Evolutionary conservation across 2,329 filamentous ascomycete genomes (phyloP), one percentile per base, ranked within the genome.

Genomic region (Epichloe sp.): DNA sequence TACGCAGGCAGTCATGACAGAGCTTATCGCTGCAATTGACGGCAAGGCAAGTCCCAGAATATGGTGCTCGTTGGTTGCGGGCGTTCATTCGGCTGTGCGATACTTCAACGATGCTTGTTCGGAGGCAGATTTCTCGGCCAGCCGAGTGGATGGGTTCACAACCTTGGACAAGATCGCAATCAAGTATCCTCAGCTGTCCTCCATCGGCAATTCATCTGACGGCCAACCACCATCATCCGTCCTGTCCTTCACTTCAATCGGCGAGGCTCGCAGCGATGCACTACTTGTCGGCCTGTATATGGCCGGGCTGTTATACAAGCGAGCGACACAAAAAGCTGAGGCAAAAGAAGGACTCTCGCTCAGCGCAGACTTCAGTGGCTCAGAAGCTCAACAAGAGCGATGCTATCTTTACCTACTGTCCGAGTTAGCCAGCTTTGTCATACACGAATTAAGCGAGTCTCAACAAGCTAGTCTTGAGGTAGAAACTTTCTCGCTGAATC

Each of bases 41-140:
- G 53, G 53, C 4, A 62, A 63, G 36, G 57, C 60, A 2, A 56
- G 63, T 8, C 60, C 68, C 2, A 54, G 56, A n/a, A 55, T 70
- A 7, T 70, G 68, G 59, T 68, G 64, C 21, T 63, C 68, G 4
- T 51, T 75, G 23, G 60, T 65, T 6, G 65, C 65, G 3, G 68
- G 67, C 5, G 54, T 71, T 1, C 65, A 71, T 38, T 62, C 65
- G 1, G 56, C 59, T 4, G 54, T 65, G 36, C 60, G 68, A 21
- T 65, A 68, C 52, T 69, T 70, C 50, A 65, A 64, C 14, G 72
- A 74, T 45, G 71, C 72, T 7, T 74, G 67, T 50, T 37, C 48
- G 23, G 50, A 50, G 38, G 44, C 19, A 62, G 21, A 57, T 55
- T 15, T 44, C 53, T 31, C 57, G 59, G 2, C 50, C 60, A 0